Evolutionary conservation across 768 basidiomycete genomes (phyloP).

Genomic region (Russula sp.): DNA sequence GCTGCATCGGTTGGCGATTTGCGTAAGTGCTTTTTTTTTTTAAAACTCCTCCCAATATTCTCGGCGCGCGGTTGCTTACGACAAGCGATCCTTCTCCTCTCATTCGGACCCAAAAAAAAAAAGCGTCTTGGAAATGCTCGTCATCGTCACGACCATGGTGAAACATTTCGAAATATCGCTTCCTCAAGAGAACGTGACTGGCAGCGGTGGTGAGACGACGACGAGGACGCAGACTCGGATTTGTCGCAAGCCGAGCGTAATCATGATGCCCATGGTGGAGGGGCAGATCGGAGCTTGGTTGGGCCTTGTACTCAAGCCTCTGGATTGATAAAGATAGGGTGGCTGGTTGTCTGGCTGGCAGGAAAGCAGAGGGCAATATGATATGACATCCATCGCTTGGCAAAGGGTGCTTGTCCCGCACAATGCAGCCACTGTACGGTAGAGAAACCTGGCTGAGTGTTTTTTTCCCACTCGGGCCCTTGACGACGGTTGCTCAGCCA

Average conservation of each 20-base stretch:
- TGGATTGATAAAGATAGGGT: too few relatives aligned
- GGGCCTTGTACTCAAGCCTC: conserved; percentile 8
- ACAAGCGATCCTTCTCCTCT: neutral
- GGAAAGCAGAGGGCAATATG: too few relatives aligned
- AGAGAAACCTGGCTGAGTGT: too few relatives aligned
- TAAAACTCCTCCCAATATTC: too few relatives aligned
- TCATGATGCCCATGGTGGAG: conserved; percentile 17
- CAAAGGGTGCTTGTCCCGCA: too few relatives aligned
- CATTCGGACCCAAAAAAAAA: neutral
- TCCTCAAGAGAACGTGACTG: neutral
- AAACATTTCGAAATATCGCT: conserved; percentile 14
- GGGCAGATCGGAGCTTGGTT: conserved; percentile 6
- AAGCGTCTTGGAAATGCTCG: conserved; percentile 17
- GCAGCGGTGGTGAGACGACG: too few relatives aligned
- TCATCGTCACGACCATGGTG: conserved; percentile 9
- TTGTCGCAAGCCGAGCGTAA: conserved; percentile 3
- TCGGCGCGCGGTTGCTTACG: too few relatives aligned
- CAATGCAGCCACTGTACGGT: too few relatives aligned
- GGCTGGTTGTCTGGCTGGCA: too few relatives aligned
- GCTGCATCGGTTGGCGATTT: conserved; percentile 20
- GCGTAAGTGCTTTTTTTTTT: conserved; percentile 4
- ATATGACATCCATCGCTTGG: too few relatives aligned
- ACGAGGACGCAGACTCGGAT: neutral
- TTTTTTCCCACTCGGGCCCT: too few relatives aligned
- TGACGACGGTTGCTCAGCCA: too few relatives aligned